Percentiles rank a stretch among this genome's conserved stretches.
These are phyloP conservation scores for Hypoxylon sp. DNA, from an alignment of 2,329 filamentous ascomycete genomes.

Conservation along the genomic window DNA sequence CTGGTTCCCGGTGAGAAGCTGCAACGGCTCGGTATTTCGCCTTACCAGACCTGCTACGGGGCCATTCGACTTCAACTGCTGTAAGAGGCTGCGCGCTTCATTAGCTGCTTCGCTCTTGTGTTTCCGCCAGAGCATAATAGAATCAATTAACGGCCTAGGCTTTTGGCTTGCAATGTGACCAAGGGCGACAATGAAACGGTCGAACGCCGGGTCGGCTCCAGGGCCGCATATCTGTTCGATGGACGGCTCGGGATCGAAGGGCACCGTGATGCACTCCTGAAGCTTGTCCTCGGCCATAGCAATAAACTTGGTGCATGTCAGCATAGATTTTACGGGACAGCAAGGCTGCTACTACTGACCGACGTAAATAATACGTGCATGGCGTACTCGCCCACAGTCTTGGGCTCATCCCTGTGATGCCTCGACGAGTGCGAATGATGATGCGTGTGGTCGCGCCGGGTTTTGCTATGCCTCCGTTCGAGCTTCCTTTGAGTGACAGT, in stretches of 20 bases:
- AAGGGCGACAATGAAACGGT: slow-evolving; percentile 90
- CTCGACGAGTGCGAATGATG: slow-evolving; percentile 80
- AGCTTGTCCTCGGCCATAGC: slow-evolving; percentile 97
- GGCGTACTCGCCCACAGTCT: slow-evolving; percentile 97
- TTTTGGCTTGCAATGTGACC: slow-evolving; percentile 95
- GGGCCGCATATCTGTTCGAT: slow-evolving; percentile 92
- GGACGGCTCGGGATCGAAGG: slow-evolving; percentile 80
- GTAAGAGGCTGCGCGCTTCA: slow-evolving; percentile 67
- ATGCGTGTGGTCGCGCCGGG: slow-evolving; percentile 75
- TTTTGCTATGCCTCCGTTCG: slow-evolving; percentile 71
- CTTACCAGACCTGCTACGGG: slow-evolving; percentile 63
- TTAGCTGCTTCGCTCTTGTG: slow-evolving; percentile 90
- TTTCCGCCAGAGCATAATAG: slow-evolving; percentile 98
- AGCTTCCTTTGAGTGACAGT: slow-evolving; percentile 59
- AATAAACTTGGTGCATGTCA: slow-evolving; percentile 72
- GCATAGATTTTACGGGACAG: slow-evolving; percentile 22
- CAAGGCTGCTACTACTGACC: slow-evolving; percentile 55
- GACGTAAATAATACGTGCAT: slow-evolving; percentile 96
- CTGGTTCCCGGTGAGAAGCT: slow-evolving; percentile 49
- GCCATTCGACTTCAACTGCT: slow-evolving; percentile 56
- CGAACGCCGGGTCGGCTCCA: slow-evolving; percentile 86
- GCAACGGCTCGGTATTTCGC: slow-evolving; percentile 77
- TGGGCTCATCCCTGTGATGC: slow-evolving; percentile 76
- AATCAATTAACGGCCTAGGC: slow-evolving; percentile 94
- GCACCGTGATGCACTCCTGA: slow-evolving; percentile 81